Evolutionary conservation across 2,329 filamentous ascomycete species (phyloP).

Genomic region (Xylaria digitata): DNA sequence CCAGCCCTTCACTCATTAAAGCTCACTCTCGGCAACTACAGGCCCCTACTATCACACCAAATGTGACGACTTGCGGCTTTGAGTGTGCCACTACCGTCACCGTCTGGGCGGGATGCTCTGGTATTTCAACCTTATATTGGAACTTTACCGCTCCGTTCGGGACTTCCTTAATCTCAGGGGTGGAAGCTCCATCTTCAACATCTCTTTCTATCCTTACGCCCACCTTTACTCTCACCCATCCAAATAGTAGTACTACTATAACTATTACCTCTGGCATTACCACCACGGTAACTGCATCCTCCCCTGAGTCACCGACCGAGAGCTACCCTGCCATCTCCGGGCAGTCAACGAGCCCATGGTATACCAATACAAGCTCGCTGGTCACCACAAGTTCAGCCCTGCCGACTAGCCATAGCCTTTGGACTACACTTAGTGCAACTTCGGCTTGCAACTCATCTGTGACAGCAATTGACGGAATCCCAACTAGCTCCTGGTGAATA

Average conservation of each 20-base stretch:
- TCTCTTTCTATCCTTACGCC: constrained; percentile 19
- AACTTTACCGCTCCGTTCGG: constrained; percentile 35
- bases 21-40: constrained; percentile 41
- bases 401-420: not conserved
- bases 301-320: constrained; percentile 12
- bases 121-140: constrained; percentile 31
- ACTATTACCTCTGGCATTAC: constrained; percentile 40
- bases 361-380: constrained; percentile 32
- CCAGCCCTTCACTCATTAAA: constrained; percentile 42
- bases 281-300: constrained; percentile 34
- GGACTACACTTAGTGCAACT: constrained; percentile 4
- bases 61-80: constrained; percentile 45
- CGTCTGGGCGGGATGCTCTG: constrained; percentile 44
- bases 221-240: constrained; percentile 28
- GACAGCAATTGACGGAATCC: not conserved
- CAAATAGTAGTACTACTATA: constrained; percentile 36
- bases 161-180: constrained; percentile 36
- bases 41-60: constrained; percentile 41
- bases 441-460: constrained; percentile 21
- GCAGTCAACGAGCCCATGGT: constrained; percentile 27
- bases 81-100: constrained; percentile 48
- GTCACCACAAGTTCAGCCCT: constrained; percentile 16
- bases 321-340: constrained; percentile 28
- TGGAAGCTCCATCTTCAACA: constrained; percentile 22
- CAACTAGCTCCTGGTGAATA: constrained; percentile 29